Conservation (phyloP, 2,329 filamentous ascomycete species). For the Diaporthe velutina region DNA sequence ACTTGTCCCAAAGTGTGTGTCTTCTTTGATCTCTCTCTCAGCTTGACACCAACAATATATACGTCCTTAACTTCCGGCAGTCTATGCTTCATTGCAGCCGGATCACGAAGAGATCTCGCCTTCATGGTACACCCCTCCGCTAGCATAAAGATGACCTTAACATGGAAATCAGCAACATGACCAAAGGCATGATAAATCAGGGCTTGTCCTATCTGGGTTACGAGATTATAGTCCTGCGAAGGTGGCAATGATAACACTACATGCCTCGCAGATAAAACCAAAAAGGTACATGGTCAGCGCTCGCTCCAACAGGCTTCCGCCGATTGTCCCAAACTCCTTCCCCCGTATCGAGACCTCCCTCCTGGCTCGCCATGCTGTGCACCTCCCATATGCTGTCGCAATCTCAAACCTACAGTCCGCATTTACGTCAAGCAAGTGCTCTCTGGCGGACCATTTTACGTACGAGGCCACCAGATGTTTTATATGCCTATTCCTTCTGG, state of each 20-base stretch:
- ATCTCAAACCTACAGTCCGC: constrained; percentile 1
- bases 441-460: not conserved
- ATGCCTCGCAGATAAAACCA: constrained; percentile 5
- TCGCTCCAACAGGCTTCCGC: constrained; percentile 23
- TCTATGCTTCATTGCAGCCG: not conserved
- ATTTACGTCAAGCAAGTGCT: not conserved
- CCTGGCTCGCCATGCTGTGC: constrained; percentile 19
- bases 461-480: not conserved
- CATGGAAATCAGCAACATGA: not conserved
- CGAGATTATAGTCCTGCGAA: constrained; percentile 5
- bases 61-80: not conserved
- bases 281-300: constrained; percentile 20
- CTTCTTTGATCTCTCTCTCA: not conserved
- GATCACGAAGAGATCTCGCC: too few species aligned
- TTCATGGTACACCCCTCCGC: not conserved
- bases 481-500: not conserved
- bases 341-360: not conserved
- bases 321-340: constrained; percentile 18
- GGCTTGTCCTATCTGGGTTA: constrained; percentile 4
- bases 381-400: constrained; percentile 7
- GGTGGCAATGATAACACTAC: not conserved
- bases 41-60: not conserved
- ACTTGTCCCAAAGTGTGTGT: not conserved
- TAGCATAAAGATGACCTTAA: too few species aligned
- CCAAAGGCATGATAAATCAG: not conserved